Conservation (phyloP, 345 rosid species). For the Psidium friedrichsthalianum region DNA sequence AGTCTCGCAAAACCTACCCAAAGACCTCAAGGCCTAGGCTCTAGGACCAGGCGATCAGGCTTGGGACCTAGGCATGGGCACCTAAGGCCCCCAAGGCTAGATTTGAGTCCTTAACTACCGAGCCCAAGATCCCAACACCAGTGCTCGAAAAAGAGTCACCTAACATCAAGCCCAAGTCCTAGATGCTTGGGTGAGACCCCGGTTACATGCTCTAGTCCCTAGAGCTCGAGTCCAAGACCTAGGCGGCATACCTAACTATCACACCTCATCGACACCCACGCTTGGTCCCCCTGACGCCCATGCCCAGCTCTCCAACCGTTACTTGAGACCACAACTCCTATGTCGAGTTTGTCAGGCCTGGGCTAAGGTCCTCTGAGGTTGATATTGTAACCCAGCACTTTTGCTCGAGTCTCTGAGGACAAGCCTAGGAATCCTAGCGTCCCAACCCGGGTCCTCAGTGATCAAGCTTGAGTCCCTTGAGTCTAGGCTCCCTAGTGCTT, state of each 20-base stretch:
- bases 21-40: neutral
- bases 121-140: accelerated
- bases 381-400: accelerated
- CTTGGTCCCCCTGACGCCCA: neutral
- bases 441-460: accelerated
- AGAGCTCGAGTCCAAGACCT: accelerated
- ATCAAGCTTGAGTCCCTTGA: neutral
- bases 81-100: neutral
- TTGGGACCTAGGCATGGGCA: accelerated
- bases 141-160: neutral
- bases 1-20: neutral
- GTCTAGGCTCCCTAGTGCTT: accelerated
- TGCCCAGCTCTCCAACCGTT: accelerated
- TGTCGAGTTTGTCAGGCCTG: neutral
- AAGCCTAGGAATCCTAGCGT: neutral
- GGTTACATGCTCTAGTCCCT: neutral
- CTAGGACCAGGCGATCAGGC: accelerated
- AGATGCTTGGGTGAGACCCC: accelerated
- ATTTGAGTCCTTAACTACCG: neutral
- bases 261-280: accelerated
- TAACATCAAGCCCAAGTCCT: accelerated
- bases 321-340: neutral
- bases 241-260: neutral
- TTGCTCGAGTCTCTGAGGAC: neutral
- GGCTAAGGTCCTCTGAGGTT: neutral